phyloP scores from a whole-genome alignment of 2,329 filamentous ascomycete species.

The Cladosporium austrohemisphaericum region DNA sequence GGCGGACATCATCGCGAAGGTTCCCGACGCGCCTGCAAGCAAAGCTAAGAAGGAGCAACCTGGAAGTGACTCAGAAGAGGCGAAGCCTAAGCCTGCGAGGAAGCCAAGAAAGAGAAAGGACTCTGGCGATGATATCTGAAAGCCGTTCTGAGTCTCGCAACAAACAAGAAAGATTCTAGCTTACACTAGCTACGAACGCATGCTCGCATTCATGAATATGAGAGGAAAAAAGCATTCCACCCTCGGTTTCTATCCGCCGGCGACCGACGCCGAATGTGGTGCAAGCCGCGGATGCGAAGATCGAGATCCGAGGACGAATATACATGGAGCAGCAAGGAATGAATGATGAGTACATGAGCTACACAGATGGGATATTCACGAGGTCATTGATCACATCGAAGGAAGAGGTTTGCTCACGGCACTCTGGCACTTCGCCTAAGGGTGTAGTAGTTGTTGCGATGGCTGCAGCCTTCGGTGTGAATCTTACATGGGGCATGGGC shows the following conservation, averaged over 20 bases:
- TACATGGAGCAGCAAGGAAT: background rate
- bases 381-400: background rate
- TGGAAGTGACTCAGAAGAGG: constrained; percentile 20
- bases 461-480: no score
- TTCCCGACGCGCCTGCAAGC: constrained; percentile 61
- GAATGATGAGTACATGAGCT: constrained; percentile 9
- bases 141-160: no score
- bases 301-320: background rate
- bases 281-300: no score
- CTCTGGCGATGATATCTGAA: constrained; percentile 12
- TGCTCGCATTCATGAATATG: no score
- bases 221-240: no score
- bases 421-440: no score
- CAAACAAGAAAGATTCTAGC: no score
- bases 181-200: no score
- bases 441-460: no score
- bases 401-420: background rate
- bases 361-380: background rate
- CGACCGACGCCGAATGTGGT: no score
- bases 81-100: constrained; percentile 19
- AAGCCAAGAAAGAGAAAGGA: constrained; percentile 24
- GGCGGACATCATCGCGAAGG: constrained; percentile 81
- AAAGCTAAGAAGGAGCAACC: constrained; percentile 33
- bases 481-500: no score
- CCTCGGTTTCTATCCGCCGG: no score